These are phyloP conservation scores for Ophiosphaerella korrae DNA, from an alignment of 2,329 filamentous ascomycete species.

Conservation along the genomic window DNA sequence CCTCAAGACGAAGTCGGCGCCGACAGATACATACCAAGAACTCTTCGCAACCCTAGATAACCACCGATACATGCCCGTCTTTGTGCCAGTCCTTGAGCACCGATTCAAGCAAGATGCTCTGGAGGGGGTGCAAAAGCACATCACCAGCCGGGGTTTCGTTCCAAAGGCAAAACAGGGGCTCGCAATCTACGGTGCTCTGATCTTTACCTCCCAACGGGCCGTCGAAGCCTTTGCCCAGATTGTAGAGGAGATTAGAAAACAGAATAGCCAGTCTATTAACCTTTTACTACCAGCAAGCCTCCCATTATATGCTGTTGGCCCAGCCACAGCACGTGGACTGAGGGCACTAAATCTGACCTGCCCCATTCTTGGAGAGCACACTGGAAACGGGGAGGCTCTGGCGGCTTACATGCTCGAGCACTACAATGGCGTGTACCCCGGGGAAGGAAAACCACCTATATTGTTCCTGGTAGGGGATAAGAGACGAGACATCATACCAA, in stretches of 20 bases:
- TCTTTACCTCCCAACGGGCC: constrained; percentile 83
- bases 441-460: constrained; percentile 62
- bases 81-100: constrained; percentile 79
- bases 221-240: constrained; percentile 76
- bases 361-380: constrained; percentile 76
- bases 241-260: constrained; percentile 60
- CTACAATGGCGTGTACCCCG: constrained; percentile 60
- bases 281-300: constrained; percentile 52
- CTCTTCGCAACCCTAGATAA: constrained; percentile 59
- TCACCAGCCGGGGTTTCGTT: constrained; percentile 53
- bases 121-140: constrained; percentile 56
- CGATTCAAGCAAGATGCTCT: constrained; percentile 66
- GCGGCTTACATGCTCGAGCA: constrained; percentile 79
- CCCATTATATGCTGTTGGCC: constrained; percentile 80
- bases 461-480: constrained; percentile 92
- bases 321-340: constrained; percentile 78
- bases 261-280: constrained; percentile 26
- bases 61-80: constrained; percentile 65
- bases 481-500: constrained; percentile 86
- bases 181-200: constrained; percentile 70
- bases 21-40: constrained; percentile 74
- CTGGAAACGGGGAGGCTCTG: constrained; percentile 82
- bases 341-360: constrained; percentile 56
- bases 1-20: constrained; percentile 76
- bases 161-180: constrained; percentile 18